phyloP scores from a whole-genome alignment of 148 eudicot species.

The Fallopia convolvulus region DNA sequence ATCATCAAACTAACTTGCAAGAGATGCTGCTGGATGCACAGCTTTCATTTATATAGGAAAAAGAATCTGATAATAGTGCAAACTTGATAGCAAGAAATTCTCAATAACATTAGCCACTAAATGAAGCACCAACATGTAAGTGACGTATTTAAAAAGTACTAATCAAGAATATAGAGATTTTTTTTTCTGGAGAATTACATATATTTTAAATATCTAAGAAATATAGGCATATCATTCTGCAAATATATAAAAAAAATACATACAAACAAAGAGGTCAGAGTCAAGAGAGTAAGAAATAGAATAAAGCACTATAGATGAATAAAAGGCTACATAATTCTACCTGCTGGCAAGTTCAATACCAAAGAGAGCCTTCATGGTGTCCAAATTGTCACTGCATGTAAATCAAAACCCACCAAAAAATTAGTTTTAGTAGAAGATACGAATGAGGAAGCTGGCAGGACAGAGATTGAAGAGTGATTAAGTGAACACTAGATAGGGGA shows the following conservation, averaged over 20 bases:
- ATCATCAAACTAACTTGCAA: background rate
- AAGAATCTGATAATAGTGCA: background rate
- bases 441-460: background rate
- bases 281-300: background rate
- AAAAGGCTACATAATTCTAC: constrained; percentile 23
- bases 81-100: background rate
- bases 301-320: background rate
- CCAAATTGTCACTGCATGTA: constrained; percentile 56
- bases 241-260: background rate
- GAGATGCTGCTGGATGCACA: background rate
- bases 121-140: background rate
- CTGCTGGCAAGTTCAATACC: constrained; percentile 90
- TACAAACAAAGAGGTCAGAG: background rate
- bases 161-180: background rate
- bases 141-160: background rate
- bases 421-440: background rate
- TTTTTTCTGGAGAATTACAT: background rate
- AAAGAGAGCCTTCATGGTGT: constrained; percentile 72
- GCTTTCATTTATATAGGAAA: background rate
- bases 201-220: background rate
- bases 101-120: background rate
- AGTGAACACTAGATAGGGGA: background rate
- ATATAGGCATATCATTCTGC: background rate
- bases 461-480: background rate
- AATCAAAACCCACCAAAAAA: constrained; percentile 9